Base-by-base conservation (phyloP, 495 filamentous ascomycete species). In the Aspergillus nidulans region DNA sequence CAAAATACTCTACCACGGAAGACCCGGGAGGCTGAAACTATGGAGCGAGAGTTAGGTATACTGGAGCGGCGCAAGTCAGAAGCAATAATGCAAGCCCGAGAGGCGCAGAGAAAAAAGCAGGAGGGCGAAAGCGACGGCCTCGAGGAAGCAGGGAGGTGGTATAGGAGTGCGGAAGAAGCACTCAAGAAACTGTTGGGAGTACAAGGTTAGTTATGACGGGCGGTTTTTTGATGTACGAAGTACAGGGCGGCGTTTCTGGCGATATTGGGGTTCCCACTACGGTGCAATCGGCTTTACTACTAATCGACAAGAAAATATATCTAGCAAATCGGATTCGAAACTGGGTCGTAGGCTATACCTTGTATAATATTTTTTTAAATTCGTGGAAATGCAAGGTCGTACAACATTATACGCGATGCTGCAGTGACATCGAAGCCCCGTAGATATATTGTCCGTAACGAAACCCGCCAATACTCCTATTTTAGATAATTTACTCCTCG, bases 61-160 rank as follows among this genome's bases (percentile, higher is more conserved):
- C 69, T 96, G 55, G 89, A 95, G 70, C 75, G 76, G 53, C 83
- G 86, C 68, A 88, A 84, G 70, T 72, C 79, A 39, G 85, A 84
- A 32, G 83, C 81, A 44, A 79, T 83, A 49, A 70, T 77, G 40
- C 85, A 88, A 44, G 92, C 91, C 16, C 81, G 77, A 53, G 92
- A 98, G 65, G 92, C 91, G 4, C 80, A 83, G 62, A 78, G 87
- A 61, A 85, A 88, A 69, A 90, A 86, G 68, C 86, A 89, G 62
- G 78, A 84, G 30, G 84, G 85, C 0, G 80, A 86, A 25, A 86
- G 82, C 49, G 89, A 94, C 67, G 89, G 92, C 50, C 67, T 95
- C 20, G 90, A 95, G 64, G 86, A 90, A 69, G 81, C 82, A 68
- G 91, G 89, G 15, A 73, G 89, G 62, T 96, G 91, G 91, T 86